Evolutionary conservation across 2,329 filamentous ascomycete genomes (phyloP).

Genomic region (Phialocephala subalpina): DNA sequence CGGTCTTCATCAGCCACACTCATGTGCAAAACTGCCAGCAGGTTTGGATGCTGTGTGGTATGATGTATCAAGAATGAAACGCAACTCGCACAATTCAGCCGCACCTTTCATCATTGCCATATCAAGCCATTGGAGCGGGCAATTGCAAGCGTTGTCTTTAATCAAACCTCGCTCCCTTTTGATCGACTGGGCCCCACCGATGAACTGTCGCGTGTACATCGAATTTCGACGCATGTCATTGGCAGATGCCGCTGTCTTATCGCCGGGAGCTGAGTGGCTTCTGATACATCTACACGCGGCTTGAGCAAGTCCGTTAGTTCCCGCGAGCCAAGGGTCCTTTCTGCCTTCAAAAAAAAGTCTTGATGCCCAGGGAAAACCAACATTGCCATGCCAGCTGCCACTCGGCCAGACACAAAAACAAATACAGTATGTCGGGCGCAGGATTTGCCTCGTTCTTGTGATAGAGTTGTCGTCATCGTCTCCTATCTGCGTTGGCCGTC

Average conservation of each 20-base stretch:
- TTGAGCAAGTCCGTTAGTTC: background rate
- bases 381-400: background rate
- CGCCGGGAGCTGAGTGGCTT: constrained; percentile 26
- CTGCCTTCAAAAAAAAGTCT: background rate
- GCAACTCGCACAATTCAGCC: constrained; percentile 1
- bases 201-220: constrained; percentile 30
- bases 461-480: background rate
- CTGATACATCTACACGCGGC: constrained; percentile 18
- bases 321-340: background rate
- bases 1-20: background rate
- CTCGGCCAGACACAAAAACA: background rate
- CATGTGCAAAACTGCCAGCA: background rate
- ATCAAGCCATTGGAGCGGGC: constrained; percentile 3
- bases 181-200: constrained; percentile 2
- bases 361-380: constrained; percentile 2
- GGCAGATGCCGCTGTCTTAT: constrained; percentile 26
- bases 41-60: background rate
- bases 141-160: constrained; percentile 4
- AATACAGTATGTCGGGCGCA: background rate
- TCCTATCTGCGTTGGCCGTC: background rate
- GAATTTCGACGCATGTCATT: constrained; percentile 17
- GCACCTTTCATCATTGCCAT: constrained; percentile 2
- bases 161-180: background rate
- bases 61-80: background rate
- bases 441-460: constrained; percentile 5